Evolutionary conservation across 306 rosid species (phyloP).

Genomic region (Prunus kanzakura): DNA sequence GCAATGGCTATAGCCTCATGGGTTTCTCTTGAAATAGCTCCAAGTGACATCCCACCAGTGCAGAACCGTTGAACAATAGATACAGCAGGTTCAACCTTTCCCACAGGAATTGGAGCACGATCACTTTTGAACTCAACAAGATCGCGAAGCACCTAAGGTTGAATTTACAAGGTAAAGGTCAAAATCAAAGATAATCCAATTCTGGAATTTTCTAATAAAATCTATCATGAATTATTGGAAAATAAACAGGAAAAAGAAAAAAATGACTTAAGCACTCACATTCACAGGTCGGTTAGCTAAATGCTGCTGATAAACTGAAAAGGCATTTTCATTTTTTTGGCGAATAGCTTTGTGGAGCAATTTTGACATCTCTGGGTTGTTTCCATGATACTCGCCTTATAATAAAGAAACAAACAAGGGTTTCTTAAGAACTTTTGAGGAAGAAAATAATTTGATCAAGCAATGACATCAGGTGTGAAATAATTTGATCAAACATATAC

Average conservation of each 20-base stretch:
- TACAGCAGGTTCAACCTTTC: slow-evolving; percentile 92
- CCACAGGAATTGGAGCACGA: slow-evolving; percentile 85
- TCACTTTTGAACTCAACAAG: slow-evolving; percentile 94
- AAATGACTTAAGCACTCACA: slow-evolving; percentile 48
- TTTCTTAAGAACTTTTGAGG: background rate
- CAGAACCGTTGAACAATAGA: slow-evolving; percentile 94
- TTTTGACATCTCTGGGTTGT: slow-evolving; percentile 99
- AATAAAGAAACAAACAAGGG: slow-evolving; percentile 19
- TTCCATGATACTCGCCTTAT: slow-evolving; percentile 95
- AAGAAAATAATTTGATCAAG: background rate
- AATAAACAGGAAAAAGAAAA: slow-evolving; percentile 7
- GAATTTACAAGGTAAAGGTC: slow-evolving; percentile 12
- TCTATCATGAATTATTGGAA: background rate
- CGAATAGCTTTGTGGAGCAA: slow-evolving; percentile 99
- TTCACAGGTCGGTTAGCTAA: slow-evolving; percentile 96
- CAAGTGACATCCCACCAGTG: slow-evolving; percentile 99
- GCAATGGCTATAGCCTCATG: slow-evolving; percentile 99
- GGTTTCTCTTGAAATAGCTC: slow-evolving; percentile 98
- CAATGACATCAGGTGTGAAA: background rate
- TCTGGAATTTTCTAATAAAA: background rate
- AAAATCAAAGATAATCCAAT: slow-evolving; percentile 10
- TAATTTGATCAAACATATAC: background rate
- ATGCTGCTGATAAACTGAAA: slow-evolving; percentile 95
- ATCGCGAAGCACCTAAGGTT: slow-evolving; percentile 86
- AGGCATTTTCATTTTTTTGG: slow-evolving; percentile 90